Evolutionary conservation across 148 eudicot genomes (phyloP), one percentile per base, ranked within the genome.

Genomic region (Pharnaceum exiguum): DNA sequence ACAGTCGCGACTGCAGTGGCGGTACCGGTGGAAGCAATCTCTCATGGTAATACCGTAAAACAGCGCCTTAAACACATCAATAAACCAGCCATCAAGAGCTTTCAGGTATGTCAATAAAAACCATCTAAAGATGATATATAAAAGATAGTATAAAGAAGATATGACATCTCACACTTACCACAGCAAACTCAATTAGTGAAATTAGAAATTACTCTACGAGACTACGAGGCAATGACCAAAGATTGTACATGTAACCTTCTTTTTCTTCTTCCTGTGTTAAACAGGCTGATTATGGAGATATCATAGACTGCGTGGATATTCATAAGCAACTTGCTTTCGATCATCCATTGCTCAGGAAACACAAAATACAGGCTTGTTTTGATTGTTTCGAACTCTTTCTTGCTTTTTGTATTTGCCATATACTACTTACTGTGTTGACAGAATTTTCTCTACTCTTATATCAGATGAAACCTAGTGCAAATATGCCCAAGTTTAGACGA

Each of bases 291-390:
- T 37, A 58, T 50, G 71, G 71, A 9, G 71, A 67, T 18, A 40
- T 51, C 29, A 15, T 67, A 5, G 71, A 67, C 29, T 67, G 71
- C 22, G 64, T 67, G 33, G 64, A 67, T 0, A 67, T 67, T 15
- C 30, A 42, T 22, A 67, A 57, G 43, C 71, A 67, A 51, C 28
- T 42, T 1, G 63, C 64, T 5, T 59, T 67, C 23, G 51, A 58
- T 50, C 48, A 59, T 59, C 71, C 71, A 5, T 23, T 58, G 25
- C 64, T 67, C n/a, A 67, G 23, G 50, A 67, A 67, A 50, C 71
- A 67, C 43, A 30, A 57, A 29, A 57, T 67, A 22, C 51, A 67
- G 64, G 71, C 59, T 0, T 15, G 57, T 38, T 0, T 13, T 2
- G 2, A 45, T 5, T 16, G 10, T 22, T 22, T 4, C 2, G 17